phyloP scores from a whole-genome alignment of 257 asterid genomes.

The Henckelia pumila region DNA sequence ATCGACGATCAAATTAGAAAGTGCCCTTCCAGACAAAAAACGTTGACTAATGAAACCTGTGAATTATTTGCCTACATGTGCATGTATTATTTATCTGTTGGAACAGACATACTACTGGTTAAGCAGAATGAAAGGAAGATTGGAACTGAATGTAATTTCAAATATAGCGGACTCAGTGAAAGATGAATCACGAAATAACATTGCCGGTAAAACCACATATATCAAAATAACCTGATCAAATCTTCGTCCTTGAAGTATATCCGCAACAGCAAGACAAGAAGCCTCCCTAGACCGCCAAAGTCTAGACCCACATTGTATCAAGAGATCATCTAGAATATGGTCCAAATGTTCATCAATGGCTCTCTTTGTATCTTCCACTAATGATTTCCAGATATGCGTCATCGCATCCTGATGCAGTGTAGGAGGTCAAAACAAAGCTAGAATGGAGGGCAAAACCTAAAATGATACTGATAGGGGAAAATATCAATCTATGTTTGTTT shows the following conservation, averaged over 20 bases:
- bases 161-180: slow-evolving; percentile 9
- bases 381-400: slow-evolving; percentile 94
- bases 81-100: too few species aligned
- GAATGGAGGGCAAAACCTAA: slow-evolving; percentile 9
- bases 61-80: too few species aligned
- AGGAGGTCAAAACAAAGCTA: slow-evolving; percentile 25
- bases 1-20: too few species aligned
- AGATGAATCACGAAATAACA: slow-evolving; percentile 4
- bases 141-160: slow-evolving; percentile 8
- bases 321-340: slow-evolving; percentile 76
- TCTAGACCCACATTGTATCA: slow-evolving; percentile 90
- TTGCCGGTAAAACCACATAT: slow-evolving; percentile 2
- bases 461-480: background rate
- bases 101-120: background rate
- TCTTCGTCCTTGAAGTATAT: slow-evolving; percentile 92
- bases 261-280: slow-evolving; percentile 97
- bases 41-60: too few species aligned
- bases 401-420: slow-evolving; percentile 79
- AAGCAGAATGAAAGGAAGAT: slow-evolving; percentile 5
- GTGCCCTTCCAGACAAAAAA: too few species aligned
- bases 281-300: slow-evolving; percentile 99
- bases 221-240: slow-evolving; percentile 67
- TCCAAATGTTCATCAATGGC: slow-evolving; percentile 88
- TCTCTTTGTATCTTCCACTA: slow-evolving; percentile 79
- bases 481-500: background rate